These are phyloP conservation scores for Paradendryphiella salina DNA, from an alignment of 2,329 filamentous ascomycete species.

Conservation along the genomic window DNA sequence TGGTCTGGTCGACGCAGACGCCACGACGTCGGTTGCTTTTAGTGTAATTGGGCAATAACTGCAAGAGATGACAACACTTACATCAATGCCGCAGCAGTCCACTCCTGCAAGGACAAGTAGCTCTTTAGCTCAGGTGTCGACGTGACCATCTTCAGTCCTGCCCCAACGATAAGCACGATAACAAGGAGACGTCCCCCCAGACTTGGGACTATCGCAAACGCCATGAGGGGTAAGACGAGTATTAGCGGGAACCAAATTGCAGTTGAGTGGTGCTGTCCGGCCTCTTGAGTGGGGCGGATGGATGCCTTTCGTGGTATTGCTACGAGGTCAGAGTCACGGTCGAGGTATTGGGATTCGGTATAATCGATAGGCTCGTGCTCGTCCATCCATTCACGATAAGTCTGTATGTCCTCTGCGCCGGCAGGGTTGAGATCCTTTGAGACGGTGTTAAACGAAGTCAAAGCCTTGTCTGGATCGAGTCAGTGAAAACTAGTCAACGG, in stretches of 20 bases:
- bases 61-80: constrained; percentile 39
- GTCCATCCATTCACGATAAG: constrained; percentile 61
- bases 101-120: constrained; percentile 46
- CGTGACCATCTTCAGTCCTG: constrained; percentile 40
- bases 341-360: constrained; percentile 63
- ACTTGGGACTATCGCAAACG: constrained; percentile 50
- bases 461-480: constrained; percentile 50
- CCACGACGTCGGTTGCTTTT: background rate
- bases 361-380: constrained; percentile 60
- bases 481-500: constrained; percentile 9
- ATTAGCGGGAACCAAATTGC: constrained; percentile 45
- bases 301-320: constrained; percentile 34
- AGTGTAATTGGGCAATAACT: background rate
- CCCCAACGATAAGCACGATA: constrained; percentile 45
- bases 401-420: constrained; percentile 55
- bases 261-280: constrained; percentile 26
- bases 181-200: constrained; percentile 48
- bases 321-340: constrained; percentile 60
- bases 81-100: constrained; percentile 45
- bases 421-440: constrained; percentile 58
- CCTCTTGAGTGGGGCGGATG: constrained; percentile 18
- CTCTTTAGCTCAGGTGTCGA: constrained; percentile 41
- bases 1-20: background rate
- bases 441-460: constrained; percentile 61
- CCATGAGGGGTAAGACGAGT: constrained; percentile 48